These are phyloP conservation scores for Margaritispora aquatica DNA, from an alignment of 495 filamentous ascomycete species.

Conservation along the genomic window DNA sequence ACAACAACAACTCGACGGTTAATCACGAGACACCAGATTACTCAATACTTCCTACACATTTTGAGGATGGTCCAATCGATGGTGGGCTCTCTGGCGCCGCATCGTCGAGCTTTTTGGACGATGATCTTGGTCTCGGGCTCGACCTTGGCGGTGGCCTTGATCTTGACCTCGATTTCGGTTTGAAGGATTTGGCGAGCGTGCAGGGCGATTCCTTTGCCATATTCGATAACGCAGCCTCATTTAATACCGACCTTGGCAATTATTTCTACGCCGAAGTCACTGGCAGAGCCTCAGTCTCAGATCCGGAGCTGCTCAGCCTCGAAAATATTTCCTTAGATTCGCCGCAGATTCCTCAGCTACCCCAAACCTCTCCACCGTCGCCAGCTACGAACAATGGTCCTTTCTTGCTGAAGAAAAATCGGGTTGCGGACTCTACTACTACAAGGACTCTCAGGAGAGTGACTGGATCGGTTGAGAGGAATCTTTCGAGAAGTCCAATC, in stretches of 20 bases:
- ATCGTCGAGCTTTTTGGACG: neutral
- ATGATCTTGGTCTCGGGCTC: no score
- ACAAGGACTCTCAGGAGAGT: slow-evolving; percentile 17
- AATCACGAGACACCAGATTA: neutral
- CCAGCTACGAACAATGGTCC: slow-evolving; percentile 6
- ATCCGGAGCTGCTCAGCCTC: slow-evolving; percentile 23
- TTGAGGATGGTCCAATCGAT: neutral
- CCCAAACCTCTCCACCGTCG: slow-evolving; percentile 13
- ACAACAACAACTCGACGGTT: slow-evolving; percentile 2
- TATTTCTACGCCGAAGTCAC: slow-evolving; percentile 16
- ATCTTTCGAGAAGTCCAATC: slow-evolving; percentile 19
- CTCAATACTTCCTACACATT: neutral
- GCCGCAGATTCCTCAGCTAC: slow-evolving; percentile 1
- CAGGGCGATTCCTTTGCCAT: neutral
- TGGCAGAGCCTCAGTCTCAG: slow-evolving; percentile 18
- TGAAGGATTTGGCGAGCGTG: neutral
- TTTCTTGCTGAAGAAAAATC: slow-evolving; percentile 4
- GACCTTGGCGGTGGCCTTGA: no score
- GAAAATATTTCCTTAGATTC: slow-evolving; percentile 19
- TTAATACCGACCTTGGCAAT: slow-evolving; percentile 2
- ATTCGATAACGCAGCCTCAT: neutral
- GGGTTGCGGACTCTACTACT: slow-evolving; percentile 5
- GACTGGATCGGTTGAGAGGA: neutral
- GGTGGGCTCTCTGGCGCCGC: neutral
- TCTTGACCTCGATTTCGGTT: no score